Evolutionary conservation across 2,329 filamentous ascomycete species (phyloP).

Genomic region (Aspergillus ochraceus): DNA sequence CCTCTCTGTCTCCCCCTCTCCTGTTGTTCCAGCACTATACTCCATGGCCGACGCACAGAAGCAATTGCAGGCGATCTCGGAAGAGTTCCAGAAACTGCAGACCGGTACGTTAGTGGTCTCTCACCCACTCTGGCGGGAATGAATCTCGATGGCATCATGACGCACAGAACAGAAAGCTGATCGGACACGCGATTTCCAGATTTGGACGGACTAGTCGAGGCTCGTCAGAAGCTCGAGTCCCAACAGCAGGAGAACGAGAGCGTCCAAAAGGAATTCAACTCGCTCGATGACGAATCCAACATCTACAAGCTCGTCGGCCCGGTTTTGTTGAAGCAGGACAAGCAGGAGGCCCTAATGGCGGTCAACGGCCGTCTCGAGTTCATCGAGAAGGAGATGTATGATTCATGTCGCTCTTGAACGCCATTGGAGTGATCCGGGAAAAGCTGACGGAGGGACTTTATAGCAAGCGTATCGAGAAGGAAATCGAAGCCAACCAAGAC

Average conservation of each 20-base stretch:
- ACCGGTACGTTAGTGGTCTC: constrained; percentile 57
- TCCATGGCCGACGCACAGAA: constrained; percentile 73
- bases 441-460: constrained; percentile 7
- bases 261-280: constrained; percentile 86
- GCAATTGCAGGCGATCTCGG: constrained; percentile 76
- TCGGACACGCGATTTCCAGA: constrained; percentile 54
- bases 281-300: constrained; percentile 74
- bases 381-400: constrained; percentile 90
- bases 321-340: constrained; percentile 91
- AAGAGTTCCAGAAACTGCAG: constrained; percentile 85
- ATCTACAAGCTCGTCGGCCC: constrained; percentile 97
- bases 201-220: constrained; percentile 71
- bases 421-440: neutral
- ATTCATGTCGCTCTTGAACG: constrained; percentile 6
- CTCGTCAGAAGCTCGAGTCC: constrained; percentile 85
- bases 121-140: neutral
- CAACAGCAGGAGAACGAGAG: constrained; percentile 91
- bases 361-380: constrained; percentile 90
- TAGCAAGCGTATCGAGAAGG: constrained; percentile 66
- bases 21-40: neutral
- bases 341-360: constrained; percentile 81
- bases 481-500: constrained; percentile 64
- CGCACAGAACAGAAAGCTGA: neutral
- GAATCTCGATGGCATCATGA: neutral
- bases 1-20: neutral